phyloP scores from a whole-genome alignment of 1,139 yeast genomes.

The Protomyces lactucae-debilis region DNA sequence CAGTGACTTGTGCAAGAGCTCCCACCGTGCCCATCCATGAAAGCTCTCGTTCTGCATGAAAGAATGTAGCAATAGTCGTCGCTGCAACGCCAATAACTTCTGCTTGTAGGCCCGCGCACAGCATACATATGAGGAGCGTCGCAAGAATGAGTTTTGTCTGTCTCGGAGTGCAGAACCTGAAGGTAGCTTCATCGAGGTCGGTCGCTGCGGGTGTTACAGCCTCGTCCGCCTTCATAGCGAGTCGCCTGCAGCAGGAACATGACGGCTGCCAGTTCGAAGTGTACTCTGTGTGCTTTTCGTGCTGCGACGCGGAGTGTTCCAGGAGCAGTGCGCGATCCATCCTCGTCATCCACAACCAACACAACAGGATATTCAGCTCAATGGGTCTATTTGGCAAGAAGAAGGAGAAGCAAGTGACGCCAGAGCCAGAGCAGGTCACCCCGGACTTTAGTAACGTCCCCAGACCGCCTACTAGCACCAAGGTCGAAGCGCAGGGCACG shows the following conservation, averaged over 20 bases:
- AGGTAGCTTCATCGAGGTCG: not conserved
- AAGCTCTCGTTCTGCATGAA: constrained; percentile 2
- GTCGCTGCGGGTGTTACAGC: not conserved
- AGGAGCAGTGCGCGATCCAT: not conserved
- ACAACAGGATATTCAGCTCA: not conserved
- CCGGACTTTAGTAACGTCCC: constrained; percentile 4
- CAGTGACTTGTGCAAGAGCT: not conserved
- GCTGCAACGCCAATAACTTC: constrained; percentile 11
- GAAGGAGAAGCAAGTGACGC: constrained; percentile 10
- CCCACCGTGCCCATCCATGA: constrained; percentile 6
- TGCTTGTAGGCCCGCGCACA: constrained; percentile 7
- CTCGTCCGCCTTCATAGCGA: no score
- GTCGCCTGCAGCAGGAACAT: no score
- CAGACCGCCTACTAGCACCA: not conserved
- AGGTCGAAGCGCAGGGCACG: not conserved
- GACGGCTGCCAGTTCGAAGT: no score
- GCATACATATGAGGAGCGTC: constrained; percentile 6
- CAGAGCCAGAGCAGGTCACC: not conserved
- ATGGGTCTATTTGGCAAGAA: constrained; percentile 20
- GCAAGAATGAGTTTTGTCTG: not conserved
- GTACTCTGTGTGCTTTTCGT: no score
- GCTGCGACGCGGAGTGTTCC: no score
- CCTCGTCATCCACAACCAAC: not conserved
- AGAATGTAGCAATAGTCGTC: constrained; percentile 3
- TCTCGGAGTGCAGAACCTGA: not conserved